Base-by-base conservation (phyloP, 2,329 filamentous ascomycete species). In the Claviceps quebecensis region DNA sequence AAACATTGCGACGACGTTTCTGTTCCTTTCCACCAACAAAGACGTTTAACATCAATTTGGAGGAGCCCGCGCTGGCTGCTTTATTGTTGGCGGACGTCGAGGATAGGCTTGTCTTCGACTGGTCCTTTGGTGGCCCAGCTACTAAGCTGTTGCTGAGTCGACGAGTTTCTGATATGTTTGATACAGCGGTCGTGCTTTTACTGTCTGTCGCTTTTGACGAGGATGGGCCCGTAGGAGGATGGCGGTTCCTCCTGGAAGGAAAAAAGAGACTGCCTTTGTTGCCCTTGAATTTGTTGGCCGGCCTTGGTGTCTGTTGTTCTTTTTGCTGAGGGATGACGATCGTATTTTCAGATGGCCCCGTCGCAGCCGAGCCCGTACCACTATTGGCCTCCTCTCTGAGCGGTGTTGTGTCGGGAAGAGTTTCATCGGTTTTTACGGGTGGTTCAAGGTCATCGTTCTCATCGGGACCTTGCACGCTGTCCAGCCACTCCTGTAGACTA, bases 21-120 rank as follows among this genome's bases (percentile, higher is more conserved):
- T 58, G 62, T 26, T 56, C 60, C 52, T 65, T 73, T 2, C 75
- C 74, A 9, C 65, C 65, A 6, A 60, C 55, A 47, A 78, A 78
- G 1, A 78, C 67, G 52, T 77, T 78, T 34, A 50, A 50, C 29
- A 51, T 55, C 5, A 44, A 47, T 17, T 19, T 29, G 14, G 5
- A 2, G 7, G 19, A 11, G 29, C 9, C 41, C 16, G 14, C 22
- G 29, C 16, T 45, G 3, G 22, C 14, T 14, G 50, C 13, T n/a
- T 13, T 38, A 13, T 36, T 39, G 26, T 16, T 45, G 3, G 23
- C 22, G 4, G 9, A 26, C 26, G 29, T 36, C 29, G 38, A 38
- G 5, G 40, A 23, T 11, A 26, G 19, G 40, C 19, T 29, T 17
- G 44, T 37, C 29, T 9, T 45, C 19, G 29, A 22, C 7, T 38